phyloP scores from a whole-genome alignment of 2,329 filamentous ascomycete species.

The Cladosporium sp. region DNA sequence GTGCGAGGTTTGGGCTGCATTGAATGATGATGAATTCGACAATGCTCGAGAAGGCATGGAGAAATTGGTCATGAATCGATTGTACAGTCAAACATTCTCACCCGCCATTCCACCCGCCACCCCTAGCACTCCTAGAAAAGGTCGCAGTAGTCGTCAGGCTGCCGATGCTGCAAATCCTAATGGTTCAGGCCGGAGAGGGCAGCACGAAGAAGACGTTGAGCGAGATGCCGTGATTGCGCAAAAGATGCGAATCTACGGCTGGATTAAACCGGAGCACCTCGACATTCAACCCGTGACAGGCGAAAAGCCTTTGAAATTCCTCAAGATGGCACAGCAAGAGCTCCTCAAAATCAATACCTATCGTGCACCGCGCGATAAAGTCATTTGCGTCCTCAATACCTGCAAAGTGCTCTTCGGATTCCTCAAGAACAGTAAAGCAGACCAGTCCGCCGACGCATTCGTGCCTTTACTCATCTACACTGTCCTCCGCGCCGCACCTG shows the following conservation, averaged over 20 bases:
- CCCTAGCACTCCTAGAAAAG: constrained; percentile 63
- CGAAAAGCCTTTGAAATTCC: constrained; percentile 81
- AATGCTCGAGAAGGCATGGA: constrained; percentile 99
- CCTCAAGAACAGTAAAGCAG: constrained; percentile 84
- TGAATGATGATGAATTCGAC: constrained; percentile 95
- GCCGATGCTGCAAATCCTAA: constrained; percentile 38
- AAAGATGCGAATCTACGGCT: constrained; percentile 94
- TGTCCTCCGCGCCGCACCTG: constrained; percentile 87
- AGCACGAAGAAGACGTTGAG: constrained; percentile 97
- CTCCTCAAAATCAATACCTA: constrained; percentile 95
- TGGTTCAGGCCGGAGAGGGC: constrained; percentile 81
- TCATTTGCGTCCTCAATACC: constrained; percentile 96
- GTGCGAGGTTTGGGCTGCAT: constrained; percentile 93
- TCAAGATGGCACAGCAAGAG: constrained; percentile 88
- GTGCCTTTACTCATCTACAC: constrained; percentile 94
- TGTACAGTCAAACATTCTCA: constrained; percentile 95
- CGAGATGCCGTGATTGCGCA: constrained; percentile 92
- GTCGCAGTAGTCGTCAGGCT: constrained; percentile 53
- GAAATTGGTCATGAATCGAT: constrained; percentile 96
- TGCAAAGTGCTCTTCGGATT: constrained; percentile 99
- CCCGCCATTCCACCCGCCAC: constrained; percentile 83
- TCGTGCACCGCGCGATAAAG: constrained; percentile 93
- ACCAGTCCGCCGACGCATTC: constrained; percentile 94
- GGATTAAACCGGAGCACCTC: constrained; percentile 88
- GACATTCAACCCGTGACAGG: constrained; percentile 76